Percentiles rank a stretch among this genome's conserved stretches.
Evolutionary conservation across 2,329 filamentous ascomycete genomes (phyloP).

Genomic region (Stemphylium beticola): DNA sequence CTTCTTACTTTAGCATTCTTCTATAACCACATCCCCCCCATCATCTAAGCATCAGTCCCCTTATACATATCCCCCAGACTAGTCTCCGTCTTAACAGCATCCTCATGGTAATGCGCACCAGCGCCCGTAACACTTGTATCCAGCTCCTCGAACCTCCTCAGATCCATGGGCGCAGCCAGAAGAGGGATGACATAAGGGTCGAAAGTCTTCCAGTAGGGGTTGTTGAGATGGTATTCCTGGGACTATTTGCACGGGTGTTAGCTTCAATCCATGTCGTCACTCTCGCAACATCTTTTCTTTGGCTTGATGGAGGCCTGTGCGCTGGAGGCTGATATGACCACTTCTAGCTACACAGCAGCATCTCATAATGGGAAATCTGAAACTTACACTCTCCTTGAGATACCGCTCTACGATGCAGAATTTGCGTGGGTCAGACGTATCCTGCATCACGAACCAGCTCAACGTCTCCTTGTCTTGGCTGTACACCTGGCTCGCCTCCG

Average conservation of each 20-base stretch:
- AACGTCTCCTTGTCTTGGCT: conserved; percentile 71
- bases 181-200: conserved; percentile 75
- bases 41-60: conserved; percentile 11
- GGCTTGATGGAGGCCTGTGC: not conserved
- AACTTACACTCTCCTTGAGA: conserved; percentile 66
- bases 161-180: conserved; percentile 71
- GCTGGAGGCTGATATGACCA: too few species aligned
- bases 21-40: too few species aligned
- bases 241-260: conserved; percentile 26
- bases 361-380: not conserved
- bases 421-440: conserved; percentile 68
- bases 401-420: conserved; percentile 81
- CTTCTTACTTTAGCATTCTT: too few species aligned
- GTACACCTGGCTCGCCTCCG: conserved; percentile 76
- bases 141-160: conserved; percentile 71
- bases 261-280: not conserved
- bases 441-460: conserved; percentile 78
- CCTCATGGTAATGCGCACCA: conserved; percentile 12
- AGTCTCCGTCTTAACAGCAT: conserved; percentile 10
- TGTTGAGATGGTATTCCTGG: conserved; percentile 57
- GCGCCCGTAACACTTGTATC: conserved; percentile 43
- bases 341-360: too few species aligned
- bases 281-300: not conserved
- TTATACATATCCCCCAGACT: conserved; percentile 12
- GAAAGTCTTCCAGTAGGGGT: conserved; percentile 78